phyloP scores from a whole-genome alignment of 768 basidiomycete genomes.

The Boletus bicolor region DNA sequence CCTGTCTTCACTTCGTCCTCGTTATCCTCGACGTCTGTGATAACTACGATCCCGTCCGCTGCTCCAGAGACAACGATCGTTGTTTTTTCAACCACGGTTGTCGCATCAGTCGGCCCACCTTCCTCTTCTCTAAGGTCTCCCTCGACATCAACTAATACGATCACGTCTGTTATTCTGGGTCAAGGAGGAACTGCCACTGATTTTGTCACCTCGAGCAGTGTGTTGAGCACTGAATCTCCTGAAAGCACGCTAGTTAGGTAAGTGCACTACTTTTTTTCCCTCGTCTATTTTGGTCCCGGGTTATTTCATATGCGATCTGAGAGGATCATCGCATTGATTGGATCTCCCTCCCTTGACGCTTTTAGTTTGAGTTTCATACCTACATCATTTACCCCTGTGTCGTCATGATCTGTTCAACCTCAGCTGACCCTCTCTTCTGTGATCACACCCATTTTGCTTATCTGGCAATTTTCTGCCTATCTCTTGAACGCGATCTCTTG shows the following conservation, averaged over 20 bases:
- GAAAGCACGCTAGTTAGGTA: conserved; percentile 11
- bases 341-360: neutral
- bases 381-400: conserved; percentile 15
- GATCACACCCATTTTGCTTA: conserved; percentile 13
- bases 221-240: conserved; percentile 23
- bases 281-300: neutral
- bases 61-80: conserved; percentile 9
- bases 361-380: conserved; percentile 3
- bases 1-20: neutral
- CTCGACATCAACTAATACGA: conserved; percentile 18
- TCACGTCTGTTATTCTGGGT: conserved; percentile 17
- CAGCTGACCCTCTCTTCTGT: conserved; percentile 18
- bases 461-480: conserved; percentile 5
- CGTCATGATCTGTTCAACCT: conserved; percentile 13
- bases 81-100: conserved; percentile 14
- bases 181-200: conserved; percentile 14
- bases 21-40: neutral
- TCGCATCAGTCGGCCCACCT: neutral
- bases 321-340: conserved; percentile 9
- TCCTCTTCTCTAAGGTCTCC: neutral
- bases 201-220: conserved; percentile 19
- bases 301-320: conserved; percentile 6
- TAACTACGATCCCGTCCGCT: neutral
- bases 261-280: conserved; percentile 2
- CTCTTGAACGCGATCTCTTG: conserved; percentile 3